Conservation (phyloP, 164 flowering plant genomes). For the Platanus orientalis region DNA sequence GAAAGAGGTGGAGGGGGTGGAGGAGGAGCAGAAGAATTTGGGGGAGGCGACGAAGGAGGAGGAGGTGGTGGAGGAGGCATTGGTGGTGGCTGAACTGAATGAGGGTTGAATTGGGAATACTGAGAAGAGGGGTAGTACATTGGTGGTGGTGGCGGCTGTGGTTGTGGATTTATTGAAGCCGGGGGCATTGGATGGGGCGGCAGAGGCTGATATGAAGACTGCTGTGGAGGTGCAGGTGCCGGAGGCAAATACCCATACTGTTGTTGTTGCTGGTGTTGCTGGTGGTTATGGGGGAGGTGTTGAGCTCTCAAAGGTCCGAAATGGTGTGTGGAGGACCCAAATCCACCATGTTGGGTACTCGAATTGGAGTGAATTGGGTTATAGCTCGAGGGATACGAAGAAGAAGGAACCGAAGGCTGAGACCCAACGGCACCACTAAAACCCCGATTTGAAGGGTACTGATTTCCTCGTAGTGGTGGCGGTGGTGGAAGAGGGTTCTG, state of each 20-base stretch:
- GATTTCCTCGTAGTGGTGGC: constrained; percentile 28
- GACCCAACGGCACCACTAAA: constrained; percentile 15
- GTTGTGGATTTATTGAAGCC: constrained; percentile 22
- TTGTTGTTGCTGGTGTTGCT: constrained; percentile 35
- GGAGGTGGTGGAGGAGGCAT: constrained; percentile 43
- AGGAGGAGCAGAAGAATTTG: constrained; percentile 46
- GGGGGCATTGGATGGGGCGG: constrained; percentile 43
- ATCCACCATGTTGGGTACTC: constrained; percentile 32
- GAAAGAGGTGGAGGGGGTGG: constrained; percentile 40
- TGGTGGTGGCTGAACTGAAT: constrained; percentile 31
- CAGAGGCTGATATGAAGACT: constrained; percentile 5
- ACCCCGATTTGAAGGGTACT: constrained; percentile 43
- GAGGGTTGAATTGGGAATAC: constrained; percentile 40
- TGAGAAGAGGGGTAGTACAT: constrained; percentile 54
- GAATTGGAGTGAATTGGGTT: constrained; percentile 31
- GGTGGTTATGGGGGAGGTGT: no score
- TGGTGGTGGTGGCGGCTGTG: constrained; percentile 28
- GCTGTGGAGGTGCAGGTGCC: constrained; percentile 30
- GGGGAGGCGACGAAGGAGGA: constrained; percentile 54
- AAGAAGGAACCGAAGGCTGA: constrained; percentile 17
- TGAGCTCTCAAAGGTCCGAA: constrained; percentile 24
- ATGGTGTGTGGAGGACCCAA: constrained; percentile 25
- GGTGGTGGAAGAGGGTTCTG: constrained; percentile 32
- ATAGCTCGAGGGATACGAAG: constrained; percentile 29
- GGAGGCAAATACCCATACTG: constrained; percentile 37